phyloP scores from a whole-genome alignment of 2,329 filamentous ascomycete species.

The Scedosporium aurantiacum region DNA sequence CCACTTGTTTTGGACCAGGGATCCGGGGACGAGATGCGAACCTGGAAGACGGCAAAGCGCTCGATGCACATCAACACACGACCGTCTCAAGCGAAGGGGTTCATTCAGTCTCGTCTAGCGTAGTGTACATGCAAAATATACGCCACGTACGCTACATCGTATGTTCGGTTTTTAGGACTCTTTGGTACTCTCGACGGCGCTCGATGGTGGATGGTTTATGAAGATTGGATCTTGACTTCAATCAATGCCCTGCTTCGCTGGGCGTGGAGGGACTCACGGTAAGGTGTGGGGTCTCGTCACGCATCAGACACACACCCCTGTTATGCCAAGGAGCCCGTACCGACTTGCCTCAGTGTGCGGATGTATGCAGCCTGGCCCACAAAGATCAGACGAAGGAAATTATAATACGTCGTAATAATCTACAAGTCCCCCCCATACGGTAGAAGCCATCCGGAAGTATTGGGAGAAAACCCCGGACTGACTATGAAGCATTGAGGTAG shows the following conservation, averaged over 20 bases:
- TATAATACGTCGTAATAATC: not conserved
- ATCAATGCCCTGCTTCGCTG: no score
- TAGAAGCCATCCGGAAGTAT: not conserved
- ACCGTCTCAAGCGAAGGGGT: not conserved
- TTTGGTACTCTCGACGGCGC: no score
- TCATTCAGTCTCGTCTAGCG: not conserved
- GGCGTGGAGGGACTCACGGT: no score
- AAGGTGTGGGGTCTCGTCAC: not conserved
- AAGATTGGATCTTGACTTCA: no score
- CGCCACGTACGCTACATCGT: not conserved
- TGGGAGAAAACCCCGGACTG: no score
- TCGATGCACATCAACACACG: not conserved
- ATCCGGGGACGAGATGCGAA: not conserved
- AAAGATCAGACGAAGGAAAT: constrained; percentile 1
- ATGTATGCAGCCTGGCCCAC: not conserved
- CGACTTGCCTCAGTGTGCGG: not conserved
- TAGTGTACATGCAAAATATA: not conserved
- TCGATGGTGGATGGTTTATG: no score
- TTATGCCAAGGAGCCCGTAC: not conserved
- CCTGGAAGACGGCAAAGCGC: no score
- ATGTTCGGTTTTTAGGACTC: not conserved
- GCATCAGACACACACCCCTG: not conserved
- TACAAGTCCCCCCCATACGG: not conserved
- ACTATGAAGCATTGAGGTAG: no score
- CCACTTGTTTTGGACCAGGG: not conserved